Evolutionary conservation across 2,329 filamentous ascomycete species (phyloP).

Genomic region (Endoconidiophora laricicola): DNA sequence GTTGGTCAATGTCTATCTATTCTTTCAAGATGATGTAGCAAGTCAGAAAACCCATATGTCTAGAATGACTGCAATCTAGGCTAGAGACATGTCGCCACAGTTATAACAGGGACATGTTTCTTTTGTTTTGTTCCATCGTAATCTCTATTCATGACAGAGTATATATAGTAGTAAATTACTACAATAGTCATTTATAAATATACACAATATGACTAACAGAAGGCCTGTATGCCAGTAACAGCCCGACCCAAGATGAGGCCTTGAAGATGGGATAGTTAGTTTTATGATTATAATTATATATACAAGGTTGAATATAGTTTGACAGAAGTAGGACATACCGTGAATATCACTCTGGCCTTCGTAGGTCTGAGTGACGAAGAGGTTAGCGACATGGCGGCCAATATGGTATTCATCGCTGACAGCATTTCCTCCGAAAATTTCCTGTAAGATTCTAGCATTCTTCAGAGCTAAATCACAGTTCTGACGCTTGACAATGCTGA

Average conservation of each 20-base stretch:
- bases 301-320: background rate
- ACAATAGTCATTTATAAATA: too few species aligned
- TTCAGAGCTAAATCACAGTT: conserved; percentile 84
- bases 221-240: conserved; percentile 63
- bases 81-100: too few species aligned
- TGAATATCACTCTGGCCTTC: conserved; percentile 98
- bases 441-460: conserved; percentile 68
- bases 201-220: conserved; percentile 21
- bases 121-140: too few species aligned
- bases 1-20: too few species aligned
- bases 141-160: too few species aligned
- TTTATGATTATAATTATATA: background rate
- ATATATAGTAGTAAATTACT: too few species aligned
- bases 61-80: too few species aligned
- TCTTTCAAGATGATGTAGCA: too few species aligned
- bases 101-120: too few species aligned
- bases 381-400: conserved; percentile 82
- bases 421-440: conserved; percentile 96
- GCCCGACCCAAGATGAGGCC: conserved; percentile 52
- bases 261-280: conserved; percentile 20
- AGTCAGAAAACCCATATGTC: too few species aligned
- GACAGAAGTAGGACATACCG: conserved; percentile 39
- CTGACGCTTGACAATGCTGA: conserved; percentile 88
- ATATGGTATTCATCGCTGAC: conserved; percentile 95
- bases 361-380: conserved; percentile 96